Evolutionary conservation across 768 basidiomycete genomes (phyloP).

Genomic region (Symmetrospora coprosmae): DNA sequence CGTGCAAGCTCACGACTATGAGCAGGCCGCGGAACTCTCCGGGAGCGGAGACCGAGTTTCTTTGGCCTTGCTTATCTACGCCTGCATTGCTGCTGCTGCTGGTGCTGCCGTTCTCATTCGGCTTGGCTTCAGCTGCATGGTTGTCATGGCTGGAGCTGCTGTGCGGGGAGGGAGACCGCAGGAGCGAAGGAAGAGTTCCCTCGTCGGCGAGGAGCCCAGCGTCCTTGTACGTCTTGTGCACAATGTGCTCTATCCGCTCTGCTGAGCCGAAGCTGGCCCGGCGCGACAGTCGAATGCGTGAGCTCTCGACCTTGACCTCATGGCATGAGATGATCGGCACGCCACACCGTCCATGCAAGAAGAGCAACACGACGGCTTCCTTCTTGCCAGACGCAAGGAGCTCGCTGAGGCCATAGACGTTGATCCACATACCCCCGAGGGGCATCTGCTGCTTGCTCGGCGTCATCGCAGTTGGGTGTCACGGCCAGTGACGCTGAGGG

Average conservation of each 20-base stretch:
- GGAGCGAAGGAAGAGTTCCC: too few relatives aligned
- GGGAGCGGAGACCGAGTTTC: neutral
- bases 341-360: slow-evolving; percentile 12
- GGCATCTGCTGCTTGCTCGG: neutral
- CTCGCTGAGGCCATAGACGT: slow-evolving; percentile 2
- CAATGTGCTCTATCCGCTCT: slow-evolving; percentile 18
- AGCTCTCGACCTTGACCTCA: neutral
- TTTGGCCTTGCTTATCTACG: neutral
- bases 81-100: neutral
- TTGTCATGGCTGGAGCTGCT: too few relatives aligned
- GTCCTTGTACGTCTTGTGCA: slow-evolving; percentile 9
- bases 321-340: neutral
- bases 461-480: too few relatives aligned
- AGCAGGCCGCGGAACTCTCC: neutral
- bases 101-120: too few relatives aligned
- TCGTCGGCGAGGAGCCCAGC: too few relatives aligned
- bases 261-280: slow-evolving; percentile 4
- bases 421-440: slow-evolving; percentile 11
- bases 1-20: slow-evolving; percentile 7
- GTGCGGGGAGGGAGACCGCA: too few relatives aligned
- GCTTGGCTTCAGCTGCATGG: too few relatives aligned
- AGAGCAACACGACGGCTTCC: slow-evolving; percentile 1
- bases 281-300: neutral
- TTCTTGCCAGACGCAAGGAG: slow-evolving; percentile 2
- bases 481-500: too few relatives aligned